Base-by-base conservation (phyloP, 179 eudicot species). In the Camellia oleifera region DNA sequence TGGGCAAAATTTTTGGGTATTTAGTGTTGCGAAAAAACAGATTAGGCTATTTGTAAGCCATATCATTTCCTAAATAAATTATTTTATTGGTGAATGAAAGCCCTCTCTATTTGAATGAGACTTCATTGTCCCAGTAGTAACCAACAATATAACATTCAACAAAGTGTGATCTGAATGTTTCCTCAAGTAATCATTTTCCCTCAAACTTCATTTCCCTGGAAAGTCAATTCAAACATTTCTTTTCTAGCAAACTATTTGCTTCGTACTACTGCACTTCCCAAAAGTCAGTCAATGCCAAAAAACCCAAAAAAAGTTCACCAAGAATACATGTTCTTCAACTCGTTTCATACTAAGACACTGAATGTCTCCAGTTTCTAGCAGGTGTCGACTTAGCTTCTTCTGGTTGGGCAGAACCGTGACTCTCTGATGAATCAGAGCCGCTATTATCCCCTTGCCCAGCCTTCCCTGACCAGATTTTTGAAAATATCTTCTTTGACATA, bases 361-460 rank as follows among this genome's bases (percentile, higher is more conserved):
- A 92, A 75, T 77, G 78, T 83, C 92, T 86, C 80, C 93, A 86
- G 77, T 82, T 89, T 70, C 89, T 79, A 7, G 92, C 82, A 69
- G 97, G 87, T 1, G 89, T 84, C 0, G 89, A 87, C 72, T 92
- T 92, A 2, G 82, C 82, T 69, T 93, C 97, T 46, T 92, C 98
- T 4, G 76, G 86, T 74, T 83, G 89, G 8, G 85, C 88, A 50
- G 90, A 87, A 68, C 88, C 84, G 7, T 84, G 94, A 62, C 88
- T 87, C 78, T 88, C 99, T 0, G 98, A 90, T 5, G 98, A 90
- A 85, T 94, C 97, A 0, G 99, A 93, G 53, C 98, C 94, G 15
- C 97, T 91, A 4, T 90, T 95, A 84, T 92, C 97, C 11, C 84
- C 84, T 57, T 52, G 75, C 75, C 82, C 88, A 5, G 75, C 85